Base-by-base conservation (phyloP, 1,284 basidiomycete genomes). In the Trichosporon sp. region DNA sequence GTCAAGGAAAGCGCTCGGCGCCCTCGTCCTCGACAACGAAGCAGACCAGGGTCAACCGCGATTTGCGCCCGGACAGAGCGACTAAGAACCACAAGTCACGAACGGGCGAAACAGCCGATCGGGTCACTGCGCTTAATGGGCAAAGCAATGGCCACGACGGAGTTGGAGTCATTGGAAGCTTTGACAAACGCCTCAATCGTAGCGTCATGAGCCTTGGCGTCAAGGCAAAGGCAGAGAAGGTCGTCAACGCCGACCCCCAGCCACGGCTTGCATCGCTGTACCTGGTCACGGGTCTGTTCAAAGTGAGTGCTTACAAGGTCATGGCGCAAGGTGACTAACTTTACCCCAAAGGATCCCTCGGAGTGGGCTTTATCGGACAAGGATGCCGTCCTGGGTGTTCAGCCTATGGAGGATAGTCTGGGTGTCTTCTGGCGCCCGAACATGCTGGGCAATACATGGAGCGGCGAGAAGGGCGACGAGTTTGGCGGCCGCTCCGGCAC, bases 351-450 rank as follows among this genome's bases (percentile, higher is more conserved):
- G 71, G 71, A 74, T 61, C 70, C 73, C 29, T 66, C 71, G 10
- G 68, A 75, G n/a, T 97, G 95, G 95, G 92, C 92, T 1, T 85
- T 95, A 44, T 89, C 92, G 0, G 94, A 97, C 78, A 87, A 89
- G 4, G 93, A 95, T 77, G 86, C 91, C 5, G 88, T 91, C 59
- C 80, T 88, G 63, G 91, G 92, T 62, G 84, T 95, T 40, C 87
- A 91, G 74, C 92, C 95, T 71, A 84, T 86, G 34, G 91, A 94
- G 58, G 89, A 91, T 70, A 93, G 93, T 40, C 90, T 97, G 52
- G 89, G 86, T 65, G 85, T 92, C 56, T 96, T 91, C 86, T 97
- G 93, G 93, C 84, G 94, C 60, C 92, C 95, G 52, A 95, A 97
- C 79, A 90, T 97, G 54, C 86, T 92, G 11, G 92, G 91, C 2